A percentile compares a stretch with the other conserved stretches of the same genome.
Conservation (phyloP, 345 rosid species). For the Toxicodendron radicans region DNA sequence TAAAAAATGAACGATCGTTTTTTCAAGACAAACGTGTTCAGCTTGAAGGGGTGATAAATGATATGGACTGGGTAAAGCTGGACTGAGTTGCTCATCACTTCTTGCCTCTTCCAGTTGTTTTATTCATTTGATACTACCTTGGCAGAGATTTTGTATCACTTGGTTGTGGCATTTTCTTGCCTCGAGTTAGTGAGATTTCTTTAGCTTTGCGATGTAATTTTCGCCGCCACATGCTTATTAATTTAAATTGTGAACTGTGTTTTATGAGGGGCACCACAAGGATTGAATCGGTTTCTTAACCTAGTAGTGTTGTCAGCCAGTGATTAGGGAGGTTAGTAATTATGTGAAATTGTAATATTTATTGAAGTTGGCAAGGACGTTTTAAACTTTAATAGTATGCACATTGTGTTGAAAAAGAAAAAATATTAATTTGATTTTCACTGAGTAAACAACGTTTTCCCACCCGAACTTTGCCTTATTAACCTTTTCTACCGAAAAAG, state of each 20-base stretch:
- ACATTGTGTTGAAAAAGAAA: background rate
- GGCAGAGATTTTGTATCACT: slow-evolving; percentile 15
- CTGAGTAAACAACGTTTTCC: no score
- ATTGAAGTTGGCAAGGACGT: background rate
- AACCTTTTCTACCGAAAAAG: no score
- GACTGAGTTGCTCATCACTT: slow-evolving; percentile 36
- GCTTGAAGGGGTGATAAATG: slow-evolving; percentile 90
- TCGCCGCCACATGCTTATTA: background rate
- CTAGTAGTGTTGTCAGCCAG: background rate
- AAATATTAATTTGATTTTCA: no score
- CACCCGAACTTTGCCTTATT: no score
- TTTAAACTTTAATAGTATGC: no score
- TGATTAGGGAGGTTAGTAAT: background rate
- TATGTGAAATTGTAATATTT: background rate
- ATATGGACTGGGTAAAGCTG: slow-evolving; percentile 77
- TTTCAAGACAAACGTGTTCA: slow-evolving; percentile 34
- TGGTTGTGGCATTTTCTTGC: background rate
- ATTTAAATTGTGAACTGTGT: background rate
- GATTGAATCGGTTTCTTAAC: background rate
- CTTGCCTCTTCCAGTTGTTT: background rate
- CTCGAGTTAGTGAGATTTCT: slow-evolving; percentile 1
- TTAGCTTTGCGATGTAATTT: slow-evolving; percentile 16
- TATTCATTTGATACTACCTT: background rate
- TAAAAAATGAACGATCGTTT: no score
- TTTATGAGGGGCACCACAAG: background rate